A percentile compares a stretch with the other conserved stretches of the same genome.
phyloP scores from a whole-genome alignment of 345 rosid genomes.

The Rhodamnia argentea region DNA sequence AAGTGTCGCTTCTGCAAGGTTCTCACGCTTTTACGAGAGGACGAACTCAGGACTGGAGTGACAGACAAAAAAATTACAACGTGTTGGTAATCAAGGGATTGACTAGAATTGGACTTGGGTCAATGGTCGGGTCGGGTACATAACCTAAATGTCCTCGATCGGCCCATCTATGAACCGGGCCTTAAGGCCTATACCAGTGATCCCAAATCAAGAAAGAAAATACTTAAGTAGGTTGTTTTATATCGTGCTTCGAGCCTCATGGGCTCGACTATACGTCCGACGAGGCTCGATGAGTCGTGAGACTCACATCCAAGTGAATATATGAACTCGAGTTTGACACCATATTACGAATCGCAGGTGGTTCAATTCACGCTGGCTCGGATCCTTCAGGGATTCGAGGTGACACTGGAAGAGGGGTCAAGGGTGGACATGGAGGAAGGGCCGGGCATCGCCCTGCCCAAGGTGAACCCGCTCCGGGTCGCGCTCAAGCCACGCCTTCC shows the following conservation, averaged over 20 bases:
- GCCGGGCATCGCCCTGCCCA: constrained; percentile 32
- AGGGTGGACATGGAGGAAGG: constrained; percentile 41
- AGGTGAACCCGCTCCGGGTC: constrained; percentile 26
- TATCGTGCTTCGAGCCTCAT: not conserved
- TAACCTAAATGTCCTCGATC: not conserved
- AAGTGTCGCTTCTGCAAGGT: not conserved
- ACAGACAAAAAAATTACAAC: not conserved
- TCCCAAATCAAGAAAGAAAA: not conserved
- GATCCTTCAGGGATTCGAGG: constrained; percentile 36
- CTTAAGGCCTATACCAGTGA: not conserved
- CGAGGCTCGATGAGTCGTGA: not conserved
- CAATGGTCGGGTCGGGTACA: not conserved
- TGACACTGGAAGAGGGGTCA: not conserved
- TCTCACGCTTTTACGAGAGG: not conserved
- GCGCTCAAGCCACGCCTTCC: constrained; percentile 28
- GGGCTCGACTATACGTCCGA: not conserved
- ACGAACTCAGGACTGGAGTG: not conserved
- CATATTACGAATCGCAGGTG: not conserved
- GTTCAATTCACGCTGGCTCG: constrained; percentile 35
- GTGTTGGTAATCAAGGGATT: not conserved
- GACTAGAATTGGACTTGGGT: not conserved
- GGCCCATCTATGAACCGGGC: not conserved
- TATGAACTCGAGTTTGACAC: not conserved
- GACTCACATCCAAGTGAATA: not conserved
- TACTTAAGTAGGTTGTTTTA: not conserved